A percentile compares a stretch with the other conserved stretches of the same genome.
Conservation (phyloP, 495 filamentous ascomycete species). For the Neurospora intermedia region DNA sequence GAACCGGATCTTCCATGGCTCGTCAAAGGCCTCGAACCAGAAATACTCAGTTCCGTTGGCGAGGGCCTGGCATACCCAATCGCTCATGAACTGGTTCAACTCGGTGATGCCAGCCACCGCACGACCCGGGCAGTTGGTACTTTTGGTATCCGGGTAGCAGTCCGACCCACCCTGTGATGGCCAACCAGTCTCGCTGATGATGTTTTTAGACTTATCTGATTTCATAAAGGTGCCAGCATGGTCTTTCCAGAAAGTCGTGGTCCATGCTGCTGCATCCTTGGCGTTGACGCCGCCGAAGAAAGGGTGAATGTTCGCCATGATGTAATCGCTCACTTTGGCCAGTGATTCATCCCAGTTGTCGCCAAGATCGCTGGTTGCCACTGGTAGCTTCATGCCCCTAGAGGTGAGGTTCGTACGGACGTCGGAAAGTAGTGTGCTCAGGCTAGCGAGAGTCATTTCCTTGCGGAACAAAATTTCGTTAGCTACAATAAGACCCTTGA, state of each 20-base stretch:
- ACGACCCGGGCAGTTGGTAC: slow-evolving; percentile 44
- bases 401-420: slow-evolving; percentile 64
- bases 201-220: slow-evolving; percentile 46
- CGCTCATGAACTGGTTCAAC: slow-evolving; percentile 78
- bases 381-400: slow-evolving; percentile 53
- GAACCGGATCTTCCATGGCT: slow-evolving; percentile 81
- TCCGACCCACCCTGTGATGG: slow-evolving; percentile 73
- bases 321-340: slow-evolving; percentile 59
- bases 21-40: slow-evolving; percentile 94
- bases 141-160: slow-evolving; percentile 45
- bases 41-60: slow-evolving; percentile 82
- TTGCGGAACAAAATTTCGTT: slow-evolving; percentile 89
- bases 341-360: slow-evolving; percentile 71
- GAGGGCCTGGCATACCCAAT: slow-evolving; percentile 75
- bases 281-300: slow-evolving; percentile 81
- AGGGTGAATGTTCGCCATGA: slow-evolving; percentile 96
- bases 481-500: slow-evolving; percentile 82
- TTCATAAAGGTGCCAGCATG: slow-evolving; percentile 44
- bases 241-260: slow-evolving; percentile 74
- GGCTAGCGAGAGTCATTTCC: slow-evolving; percentile 51
- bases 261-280: slow-evolving; percentile 67
- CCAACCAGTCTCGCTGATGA: slow-evolving; percentile 92
- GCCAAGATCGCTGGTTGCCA: slow-evolving; percentile 87
- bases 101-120: slow-evolving; percentile 70
- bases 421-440: slow-evolving; percentile 53